Percentiles rank a stretch among this genome's conserved stretches.
Evolutionary conservation across 2,329 filamentous ascomycete species (phyloP).

Genomic region (Diaporthe citriasiana): DNA sequence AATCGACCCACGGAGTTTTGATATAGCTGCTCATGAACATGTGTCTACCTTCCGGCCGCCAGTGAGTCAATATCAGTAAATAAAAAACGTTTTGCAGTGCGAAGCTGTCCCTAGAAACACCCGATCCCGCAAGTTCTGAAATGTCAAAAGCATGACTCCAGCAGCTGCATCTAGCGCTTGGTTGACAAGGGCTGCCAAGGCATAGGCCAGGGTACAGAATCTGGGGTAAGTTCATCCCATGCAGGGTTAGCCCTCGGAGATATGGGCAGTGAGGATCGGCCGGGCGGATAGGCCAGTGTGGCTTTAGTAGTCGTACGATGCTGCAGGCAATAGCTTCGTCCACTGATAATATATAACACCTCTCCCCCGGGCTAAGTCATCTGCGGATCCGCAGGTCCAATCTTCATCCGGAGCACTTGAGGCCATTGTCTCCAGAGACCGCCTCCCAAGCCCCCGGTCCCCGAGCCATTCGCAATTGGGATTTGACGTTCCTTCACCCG

Average conservation of each 20-base stretch:
- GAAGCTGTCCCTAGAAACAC: too few relatives aligned
- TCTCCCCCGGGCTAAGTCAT: background rate
- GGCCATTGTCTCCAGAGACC: too few relatives aligned
- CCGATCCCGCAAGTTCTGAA: background rate
- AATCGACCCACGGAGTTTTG: background rate
- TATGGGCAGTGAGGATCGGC: slow-evolving; percentile 30
- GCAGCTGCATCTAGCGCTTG: slow-evolving; percentile 13
- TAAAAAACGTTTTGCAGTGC: background rate
- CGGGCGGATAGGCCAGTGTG: slow-evolving; percentile 25
- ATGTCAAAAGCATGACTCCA: slow-evolving; percentile 14
- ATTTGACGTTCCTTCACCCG: background rate
- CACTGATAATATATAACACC: background rate
- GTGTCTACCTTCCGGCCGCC: too few relatives aligned
- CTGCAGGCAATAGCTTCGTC: slow-evolving; percentile 4
- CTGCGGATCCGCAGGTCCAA: slow-evolving; percentile 29
- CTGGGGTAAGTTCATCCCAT: slow-evolving; percentile 30
- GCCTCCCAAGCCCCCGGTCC: background rate
- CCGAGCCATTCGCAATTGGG: background rate
- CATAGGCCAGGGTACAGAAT: slow-evolving; percentile 12
- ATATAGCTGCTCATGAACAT: background rate
- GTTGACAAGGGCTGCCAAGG: slow-evolving; percentile 18
- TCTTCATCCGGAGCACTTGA: background rate
- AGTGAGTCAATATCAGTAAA: background rate
- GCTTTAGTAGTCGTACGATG: slow-evolving; percentile 22
- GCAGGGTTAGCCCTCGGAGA: slow-evolving; percentile 35